phyloP scores from a whole-genome alignment of 2,329 filamentous ascomycete genomes.

The Periglandula ipomoeae region DNA sequence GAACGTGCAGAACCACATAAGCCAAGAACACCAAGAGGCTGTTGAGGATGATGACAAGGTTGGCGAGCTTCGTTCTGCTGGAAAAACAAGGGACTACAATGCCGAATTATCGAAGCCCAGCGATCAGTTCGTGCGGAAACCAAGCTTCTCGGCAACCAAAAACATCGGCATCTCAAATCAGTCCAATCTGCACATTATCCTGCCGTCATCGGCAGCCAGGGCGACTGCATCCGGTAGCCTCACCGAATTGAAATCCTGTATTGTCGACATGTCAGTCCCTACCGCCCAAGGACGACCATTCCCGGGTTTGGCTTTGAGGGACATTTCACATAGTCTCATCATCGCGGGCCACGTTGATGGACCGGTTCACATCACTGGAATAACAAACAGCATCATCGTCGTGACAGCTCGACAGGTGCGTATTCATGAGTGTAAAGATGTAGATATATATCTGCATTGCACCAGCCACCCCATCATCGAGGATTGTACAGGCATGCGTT shows the following conservation, averaged over 20 bases:
- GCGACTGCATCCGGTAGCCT: conserved; percentile 66
- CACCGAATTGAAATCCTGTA: conserved; percentile 57
- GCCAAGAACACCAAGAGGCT: conserved; percentile 8
- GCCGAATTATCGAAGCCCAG: conserved; percentile 38
- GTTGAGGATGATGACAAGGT: conserved; percentile 25
- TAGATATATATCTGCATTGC: conserved; percentile 77
- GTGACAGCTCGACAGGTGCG: conserved; percentile 80
- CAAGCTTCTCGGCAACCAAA: conserved; percentile 53
- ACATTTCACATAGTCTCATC: conserved; percentile 61
- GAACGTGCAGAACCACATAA: conserved; percentile 14
- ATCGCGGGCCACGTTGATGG: conserved; percentile 72
- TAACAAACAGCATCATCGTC: conserved; percentile 66
- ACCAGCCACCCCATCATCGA: conserved; percentile 88
- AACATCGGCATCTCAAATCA: conserved; percentile 60
- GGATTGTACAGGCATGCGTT: conserved; percentile 68
- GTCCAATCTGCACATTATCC: conserved; percentile 61
- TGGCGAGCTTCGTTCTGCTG: conserved; percentile 25
- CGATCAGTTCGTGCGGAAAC: conserved; percentile 40
- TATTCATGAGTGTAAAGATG: conserved; percentile 77
- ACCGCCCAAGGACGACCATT: conserved; percentile 51
- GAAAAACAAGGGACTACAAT: conserved; percentile 44
- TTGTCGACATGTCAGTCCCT: conserved; percentile 72
- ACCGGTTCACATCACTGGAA: conserved; percentile 70
- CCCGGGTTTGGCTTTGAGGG: conserved; percentile 57
- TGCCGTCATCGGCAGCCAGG: conserved; percentile 62